Conservation (phyloP, 352 stramenopile genomes). For the Aphanomyces invadans region DNA sequence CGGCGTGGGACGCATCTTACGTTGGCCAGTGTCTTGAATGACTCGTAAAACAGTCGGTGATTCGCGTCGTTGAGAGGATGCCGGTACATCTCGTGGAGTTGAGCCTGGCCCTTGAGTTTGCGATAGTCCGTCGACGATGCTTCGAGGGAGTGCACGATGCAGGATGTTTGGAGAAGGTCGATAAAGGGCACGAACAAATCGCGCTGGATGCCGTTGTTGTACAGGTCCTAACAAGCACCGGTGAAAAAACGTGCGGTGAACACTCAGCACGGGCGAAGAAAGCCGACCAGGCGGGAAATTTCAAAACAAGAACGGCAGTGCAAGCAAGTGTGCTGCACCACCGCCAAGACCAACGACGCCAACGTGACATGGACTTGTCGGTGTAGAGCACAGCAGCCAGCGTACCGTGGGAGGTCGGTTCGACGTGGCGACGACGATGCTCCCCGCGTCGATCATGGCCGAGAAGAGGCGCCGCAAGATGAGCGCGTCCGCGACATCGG, state of each 20-base stretch:
- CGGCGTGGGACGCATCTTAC: constrained; percentile 28
- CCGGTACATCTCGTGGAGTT: constrained; percentile 68
- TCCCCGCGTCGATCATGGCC: constrained; percentile 80
- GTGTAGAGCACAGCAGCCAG: no score
- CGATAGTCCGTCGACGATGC: constrained; percentile 80
- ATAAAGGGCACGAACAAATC: constrained; percentile 96
- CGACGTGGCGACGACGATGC: constrained; percentile 95
- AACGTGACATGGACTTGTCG: no score
- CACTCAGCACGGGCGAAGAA: no score
- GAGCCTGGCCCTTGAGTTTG: constrained; percentile 45
- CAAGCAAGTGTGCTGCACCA: no score
- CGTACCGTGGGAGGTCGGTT: constrained; percentile 85
- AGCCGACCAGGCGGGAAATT: no score
- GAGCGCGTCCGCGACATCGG: constrained; percentile 94
- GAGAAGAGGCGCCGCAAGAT: constrained; percentile 92
- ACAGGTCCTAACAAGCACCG: constrained; percentile 63
- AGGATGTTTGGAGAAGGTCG: constrained; percentile 85
- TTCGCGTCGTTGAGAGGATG: constrained; percentile 42
- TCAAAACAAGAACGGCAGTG: no score
- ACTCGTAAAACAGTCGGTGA: constrained; percentile 51
- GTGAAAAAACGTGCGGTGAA: neutral
- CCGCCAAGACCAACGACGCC: no score
- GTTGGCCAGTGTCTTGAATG: constrained; percentile 51
- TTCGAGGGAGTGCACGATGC: constrained; percentile 66
- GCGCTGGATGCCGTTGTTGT: constrained; percentile 94